A percentile compares a stretch with the other conserved stretches of the same genome.
These are phyloP conservation scores for Mortierella alpina DNA, from an alignment of 192 early-diverging fungal genomes.

Conservation along the genomic window DNA sequence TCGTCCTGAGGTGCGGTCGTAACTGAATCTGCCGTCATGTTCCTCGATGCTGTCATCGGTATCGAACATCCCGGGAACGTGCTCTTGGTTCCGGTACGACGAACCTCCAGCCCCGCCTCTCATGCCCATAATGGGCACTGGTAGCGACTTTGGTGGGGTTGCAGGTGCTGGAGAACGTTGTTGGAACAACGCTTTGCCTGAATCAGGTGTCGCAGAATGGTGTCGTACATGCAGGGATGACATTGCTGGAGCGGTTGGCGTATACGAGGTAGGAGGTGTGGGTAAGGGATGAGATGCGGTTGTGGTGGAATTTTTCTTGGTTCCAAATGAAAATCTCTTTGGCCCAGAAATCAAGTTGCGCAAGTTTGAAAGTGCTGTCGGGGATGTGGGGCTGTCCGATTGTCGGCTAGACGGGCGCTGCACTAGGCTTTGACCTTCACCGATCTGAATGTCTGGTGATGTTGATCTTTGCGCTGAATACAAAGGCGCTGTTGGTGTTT, in stretches of 20 bases:
- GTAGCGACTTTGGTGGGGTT: constrained; percentile 20
- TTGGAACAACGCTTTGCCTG: constrained; percentile 11
- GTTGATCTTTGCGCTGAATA: constrained; percentile 8
- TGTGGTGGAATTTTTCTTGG: constrained; percentile 16
- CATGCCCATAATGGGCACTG: constrained; percentile 21
- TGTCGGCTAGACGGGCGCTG: constrained; percentile 35
- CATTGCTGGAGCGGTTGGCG: constrained; percentile 7
- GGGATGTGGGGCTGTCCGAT: constrained; percentile 24
- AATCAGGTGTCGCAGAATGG: constrained; percentile 25
- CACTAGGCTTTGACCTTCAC: background rate
- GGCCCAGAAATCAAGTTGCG: constrained; percentile 29
- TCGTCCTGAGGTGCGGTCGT: constrained; percentile 20
- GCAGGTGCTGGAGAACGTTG: constrained; percentile 11
- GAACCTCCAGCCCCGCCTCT: constrained; percentile 21
- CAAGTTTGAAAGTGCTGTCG: constrained; percentile 22
- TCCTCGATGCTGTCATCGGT: constrained; percentile 5
- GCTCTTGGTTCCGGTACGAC: constrained; percentile 18
- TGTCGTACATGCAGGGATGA: background rate
- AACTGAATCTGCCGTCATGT: background rate
- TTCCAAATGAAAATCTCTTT: constrained; percentile 29
- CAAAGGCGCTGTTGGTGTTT: background rate
- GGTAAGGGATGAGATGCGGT: constrained; percentile 19
- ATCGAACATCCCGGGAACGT: constrained; percentile 20
- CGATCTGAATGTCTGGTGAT: constrained; percentile 19
- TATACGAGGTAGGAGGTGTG: constrained; percentile 32